Evolutionary conservation across 495 filamentous ascomycete species (phyloP).

Genomic region (Beverwykella pulmonaria): DNA sequence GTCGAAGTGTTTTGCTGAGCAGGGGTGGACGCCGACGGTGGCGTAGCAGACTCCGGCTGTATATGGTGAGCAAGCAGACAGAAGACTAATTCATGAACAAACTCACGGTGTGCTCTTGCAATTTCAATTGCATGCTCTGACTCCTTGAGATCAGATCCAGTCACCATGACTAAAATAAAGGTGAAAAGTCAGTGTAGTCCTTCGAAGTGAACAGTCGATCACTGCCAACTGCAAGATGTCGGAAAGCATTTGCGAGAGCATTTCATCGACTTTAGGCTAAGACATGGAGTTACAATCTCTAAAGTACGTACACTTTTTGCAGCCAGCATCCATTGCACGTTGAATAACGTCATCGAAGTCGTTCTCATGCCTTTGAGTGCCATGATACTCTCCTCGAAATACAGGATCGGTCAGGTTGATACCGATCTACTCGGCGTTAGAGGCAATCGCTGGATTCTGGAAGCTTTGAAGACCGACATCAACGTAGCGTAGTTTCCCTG

Average conservation of each 20-base stretch:
- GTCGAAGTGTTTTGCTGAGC: slow-evolving; percentile 70
- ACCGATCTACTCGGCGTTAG: slow-evolving; percentile 60
- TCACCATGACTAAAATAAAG: slow-evolving; percentile 67
- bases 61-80: background rate
- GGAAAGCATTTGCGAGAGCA: too few relatives aligned
- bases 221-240: too few relatives aligned
- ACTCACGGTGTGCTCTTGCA: slow-evolving; percentile 70
- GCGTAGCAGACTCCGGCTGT: slow-evolving; percentile 81
- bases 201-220: too few relatives aligned
- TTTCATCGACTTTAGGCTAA: too few relatives aligned
- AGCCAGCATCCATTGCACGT: slow-evolving; percentile 74
- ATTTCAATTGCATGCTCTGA: slow-evolving; percentile 74
- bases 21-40: slow-evolving; percentile 93
- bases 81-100: background rate
- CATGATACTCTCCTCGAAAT: slow-evolving; percentile 81
- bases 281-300: too few relatives aligned
- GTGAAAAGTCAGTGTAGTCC: too few relatives aligned
- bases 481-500: slow-evolving; percentile 55
- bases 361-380: slow-evolving; percentile 74
- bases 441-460: background rate
- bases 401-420: slow-evolving; percentile 93
- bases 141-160: slow-evolving; percentile 83
- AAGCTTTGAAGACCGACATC: slow-evolving; percentile 54
- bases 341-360: slow-evolving; percentile 77
- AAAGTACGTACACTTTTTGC: slow-evolving; percentile 58